Evolutionary conservation across 345 rosid species (phyloP), one percentile per base, ranked within the genome.

Genomic region (Aquilaria sinensis): DNA sequence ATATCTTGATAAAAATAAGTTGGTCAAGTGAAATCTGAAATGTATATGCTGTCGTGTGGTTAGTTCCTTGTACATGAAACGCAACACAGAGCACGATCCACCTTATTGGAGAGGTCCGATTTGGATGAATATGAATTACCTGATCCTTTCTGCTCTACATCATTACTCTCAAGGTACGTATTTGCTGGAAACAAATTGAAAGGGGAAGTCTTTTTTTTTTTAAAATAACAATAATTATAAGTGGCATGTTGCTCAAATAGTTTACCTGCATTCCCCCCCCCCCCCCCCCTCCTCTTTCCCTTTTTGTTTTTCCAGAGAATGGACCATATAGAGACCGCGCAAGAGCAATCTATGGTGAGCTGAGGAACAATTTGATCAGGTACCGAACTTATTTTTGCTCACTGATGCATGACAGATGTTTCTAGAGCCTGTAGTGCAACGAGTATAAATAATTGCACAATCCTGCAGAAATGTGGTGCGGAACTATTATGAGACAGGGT

Each of bases 91-190:
- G 75, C 90, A 86, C 29, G 89, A 94, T 47, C 84, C 97, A 60
- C 97, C 97, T 5, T 94, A 94, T 60, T 94, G 99, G 99, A 86
- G 97, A 76, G 96, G 97, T 58, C 89, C 96, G 13, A 78, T 88
- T 68, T 90, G 97, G 96, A 83, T 88, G 86, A 94, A 90, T 81
- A 72, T 94, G 83, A 94, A 90, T 71, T 94, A 88, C 79, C 66
- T 85, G 89, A 83, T 88, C 66, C 90, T 94, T 61, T 85, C 96
- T 57, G 82, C 99, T 10, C 86, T 94, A 43, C 70, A 85, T 68
- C 84, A 94, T 74, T 90, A 90, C 78, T 79, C 92, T 2, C 53
- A 56, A 79, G 97, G 98, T 89, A 82, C 58, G 8, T 4, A 37
- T 37, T 23, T 37, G 43, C 43, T 37, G 43, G 8, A 37, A 37